phyloP scores from a whole-genome alignment of 140 eudicot genomes.

The Flaveria floridana region DNA sequence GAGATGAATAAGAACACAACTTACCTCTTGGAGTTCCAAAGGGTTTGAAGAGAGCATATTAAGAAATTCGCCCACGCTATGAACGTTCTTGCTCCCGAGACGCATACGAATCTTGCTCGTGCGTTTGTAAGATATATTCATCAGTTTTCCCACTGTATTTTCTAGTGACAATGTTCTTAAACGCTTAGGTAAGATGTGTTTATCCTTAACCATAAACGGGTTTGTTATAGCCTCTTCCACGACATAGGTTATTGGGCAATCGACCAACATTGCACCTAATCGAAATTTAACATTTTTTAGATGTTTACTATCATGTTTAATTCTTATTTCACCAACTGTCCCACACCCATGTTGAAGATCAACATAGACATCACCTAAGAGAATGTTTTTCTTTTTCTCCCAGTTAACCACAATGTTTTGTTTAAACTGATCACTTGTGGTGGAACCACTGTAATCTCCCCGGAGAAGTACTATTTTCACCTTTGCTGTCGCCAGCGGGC shows the following conservation, averaged over 20 bases:
- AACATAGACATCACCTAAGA: constrained; percentile 17
- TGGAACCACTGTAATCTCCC: constrained; percentile 1
- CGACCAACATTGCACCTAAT: constrained; percentile 33
- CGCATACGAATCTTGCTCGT: background rate
- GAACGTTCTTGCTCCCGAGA: background rate
- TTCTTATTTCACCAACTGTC: constrained; percentile 25
- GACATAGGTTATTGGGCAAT: background rate
- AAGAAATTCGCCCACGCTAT: constrained; percentile 14
- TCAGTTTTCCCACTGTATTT: constrained; percentile 14
- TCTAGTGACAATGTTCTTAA: background rate
- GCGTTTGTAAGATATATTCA: background rate
- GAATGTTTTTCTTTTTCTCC: constrained; percentile 30
- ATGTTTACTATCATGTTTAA: constrained; percentile 22
- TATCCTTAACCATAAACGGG: constrained; percentile 33
- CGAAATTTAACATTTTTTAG: constrained; percentile 26
- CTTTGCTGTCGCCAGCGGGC: constrained; percentile 11
- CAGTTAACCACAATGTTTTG: constrained; percentile 3
- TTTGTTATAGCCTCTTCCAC: constrained; percentile 24
- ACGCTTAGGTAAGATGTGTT: constrained; percentile 10
- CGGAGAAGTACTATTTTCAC: constrained; percentile 32
- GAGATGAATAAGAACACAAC: background rate
- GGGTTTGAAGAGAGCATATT: constrained; percentile 2
- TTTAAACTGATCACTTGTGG: constrained; percentile 20
- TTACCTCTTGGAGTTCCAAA: constrained; percentile 27
- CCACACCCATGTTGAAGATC: constrained; percentile 30